Percentiles rank a stretch among this genome's conserved stretches.
Conservation (phyloP, 2,329 filamentous ascomycete species). For the Exophiala phaeomuriformis region DNA sequence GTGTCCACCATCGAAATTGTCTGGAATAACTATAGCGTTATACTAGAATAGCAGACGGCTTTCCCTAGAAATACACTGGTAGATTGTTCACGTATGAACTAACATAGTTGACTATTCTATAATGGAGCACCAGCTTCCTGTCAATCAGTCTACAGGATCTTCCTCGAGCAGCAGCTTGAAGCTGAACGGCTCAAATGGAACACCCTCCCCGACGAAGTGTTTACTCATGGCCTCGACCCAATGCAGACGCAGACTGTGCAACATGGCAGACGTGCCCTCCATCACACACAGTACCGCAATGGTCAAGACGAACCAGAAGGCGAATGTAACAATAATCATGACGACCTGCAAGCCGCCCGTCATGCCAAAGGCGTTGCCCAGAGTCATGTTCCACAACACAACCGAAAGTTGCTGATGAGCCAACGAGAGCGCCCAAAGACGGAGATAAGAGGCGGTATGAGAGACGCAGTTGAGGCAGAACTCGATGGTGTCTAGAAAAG, state of each 20-base stretch:
- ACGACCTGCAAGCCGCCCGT: slow-evolving; percentile 64
- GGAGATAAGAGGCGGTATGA: slow-evolving; percentile 95
- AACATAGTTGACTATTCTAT: not conserved
- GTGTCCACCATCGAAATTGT: no score
- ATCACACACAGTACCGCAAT: slow-evolving; percentile 79
- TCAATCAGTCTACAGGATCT: slow-evolving; percentile 47
- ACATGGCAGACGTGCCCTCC: slow-evolving; percentile 94
- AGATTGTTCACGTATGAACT: not conserved
- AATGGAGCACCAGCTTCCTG: not conserved
- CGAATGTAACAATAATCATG: slow-evolving; percentile 74
- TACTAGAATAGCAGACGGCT: no score
- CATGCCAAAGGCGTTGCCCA: slow-evolving; percentile 64
- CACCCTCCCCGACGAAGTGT: slow-evolving; percentile 85
- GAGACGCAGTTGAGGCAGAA: slow-evolving; percentile 99
- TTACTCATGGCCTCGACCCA: slow-evolving; percentile 99
- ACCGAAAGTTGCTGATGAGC: slow-evolving; percentile 96
- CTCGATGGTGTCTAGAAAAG: slow-evolving; percentile 44
- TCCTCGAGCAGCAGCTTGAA: slow-evolving; percentile 81
- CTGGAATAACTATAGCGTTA: no score
- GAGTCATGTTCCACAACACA: slow-evolving; percentile 94
- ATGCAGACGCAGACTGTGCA: slow-evolving; percentile 82
- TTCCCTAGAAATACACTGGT: not conserved
- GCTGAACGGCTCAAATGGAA: slow-evolving; percentile 81
- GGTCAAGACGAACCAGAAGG: slow-evolving; percentile 81
- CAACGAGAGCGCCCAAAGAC: slow-evolving; percentile 93